A percentile compares a stretch with the other conserved stretches of the same genome.
These are phyloP conservation scores for Paraurostyla sp. DNA, from an alignment of 73 alveolate genomes.

Conservation along the genomic window DNA sequence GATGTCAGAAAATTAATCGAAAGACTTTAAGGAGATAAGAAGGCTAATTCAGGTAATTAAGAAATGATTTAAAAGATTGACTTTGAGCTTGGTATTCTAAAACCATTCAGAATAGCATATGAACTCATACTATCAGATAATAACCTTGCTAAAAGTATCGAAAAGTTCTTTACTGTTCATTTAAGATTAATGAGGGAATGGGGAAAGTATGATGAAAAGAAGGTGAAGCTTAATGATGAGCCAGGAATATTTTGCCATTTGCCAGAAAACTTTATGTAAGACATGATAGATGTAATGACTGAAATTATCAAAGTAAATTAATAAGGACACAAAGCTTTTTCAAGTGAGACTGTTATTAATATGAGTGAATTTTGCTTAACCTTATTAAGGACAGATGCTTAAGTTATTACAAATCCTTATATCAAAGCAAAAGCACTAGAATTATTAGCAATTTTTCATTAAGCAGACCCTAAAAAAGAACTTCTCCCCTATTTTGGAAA, in stretches of 20 bases:
- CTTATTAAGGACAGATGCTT: conserved; percentile 59
- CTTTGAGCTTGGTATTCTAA: conserved; percentile 43
- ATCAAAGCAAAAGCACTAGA: conserved; percentile 80
- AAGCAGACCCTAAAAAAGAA: conserved; percentile 66
- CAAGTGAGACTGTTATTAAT: conserved; percentile 24
- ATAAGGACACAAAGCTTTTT: conserved; percentile 33
- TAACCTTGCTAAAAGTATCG: conserved; percentile 51
- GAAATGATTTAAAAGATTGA: background rate
- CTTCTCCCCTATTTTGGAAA: conserved; percentile 29
- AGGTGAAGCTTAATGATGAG: conserved; percentile 34
- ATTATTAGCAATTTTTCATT: conserved; percentile 60
- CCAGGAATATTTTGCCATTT: conserved; percentile 59
- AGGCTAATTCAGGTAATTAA: background rate
- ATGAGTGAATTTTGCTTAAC: conserved; percentile 38
- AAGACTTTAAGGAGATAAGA: conserved; percentile 67
- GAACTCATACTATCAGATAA: conserved; percentile 59
- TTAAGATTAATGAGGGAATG: conserved; percentile 64
- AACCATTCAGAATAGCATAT: conserved; percentile 63
- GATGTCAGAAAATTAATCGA: conserved; percentile 68
- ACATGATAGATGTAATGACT: conserved; percentile 56
- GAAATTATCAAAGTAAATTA: conserved; percentile 36
- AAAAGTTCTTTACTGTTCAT: conserved; percentile 58
- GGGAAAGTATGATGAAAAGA: conserved; percentile 60
- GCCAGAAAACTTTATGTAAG: conserved; percentile 63
- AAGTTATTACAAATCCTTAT: conserved; percentile 76